phyloP scores from a whole-genome alignment of 2,329 filamentous ascomycete species.

The Exophiala phaeomuriformis region DNA sequence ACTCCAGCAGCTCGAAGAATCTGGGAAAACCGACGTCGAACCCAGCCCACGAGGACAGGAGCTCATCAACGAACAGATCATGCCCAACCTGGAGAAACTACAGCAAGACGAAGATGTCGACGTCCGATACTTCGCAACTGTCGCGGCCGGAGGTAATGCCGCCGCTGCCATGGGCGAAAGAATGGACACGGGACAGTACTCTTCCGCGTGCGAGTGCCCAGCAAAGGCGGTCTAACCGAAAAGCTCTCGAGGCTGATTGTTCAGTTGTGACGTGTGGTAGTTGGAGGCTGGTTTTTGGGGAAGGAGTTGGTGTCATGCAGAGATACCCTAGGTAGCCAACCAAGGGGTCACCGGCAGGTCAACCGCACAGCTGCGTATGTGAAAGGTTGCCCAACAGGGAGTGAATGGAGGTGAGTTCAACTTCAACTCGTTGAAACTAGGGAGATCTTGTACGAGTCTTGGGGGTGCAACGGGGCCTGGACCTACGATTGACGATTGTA shows the following conservation, averaged over 20 bases:
- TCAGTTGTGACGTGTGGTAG: not conserved
- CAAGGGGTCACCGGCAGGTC: no score
- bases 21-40: slow-evolving; percentile 47
- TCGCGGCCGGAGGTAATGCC: slow-evolving; percentile 57
- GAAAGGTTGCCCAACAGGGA: no score
- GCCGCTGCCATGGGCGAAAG: slow-evolving; percentile 41
- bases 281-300: not conserved
- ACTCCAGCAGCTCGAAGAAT: slow-evolving; percentile 75
- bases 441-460: no score
- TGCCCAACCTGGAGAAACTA: slow-evolving; percentile 87
- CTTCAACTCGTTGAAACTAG: no score
- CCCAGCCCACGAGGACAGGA: slow-evolving; percentile 67
- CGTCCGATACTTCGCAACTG: slow-evolving; percentile 94
- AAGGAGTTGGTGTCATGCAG: no score
- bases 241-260: not conserved
- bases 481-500: no score
- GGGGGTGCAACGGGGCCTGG: no score
- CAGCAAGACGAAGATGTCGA: slow-evolving; percentile 97
- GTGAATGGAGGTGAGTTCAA: no score
- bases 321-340: no score
- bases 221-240: not conserved
- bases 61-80: slow-evolving; percentile 75
- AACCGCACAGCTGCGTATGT: no score
- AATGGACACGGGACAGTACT: slow-evolving; percentile 27
- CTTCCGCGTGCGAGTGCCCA: not conserved